These are phyloP conservation scores for Phytophthora macrochlamydospora DNA, from an alignment of 352 stramenopile species.

Conservation along the genomic window DNA sequence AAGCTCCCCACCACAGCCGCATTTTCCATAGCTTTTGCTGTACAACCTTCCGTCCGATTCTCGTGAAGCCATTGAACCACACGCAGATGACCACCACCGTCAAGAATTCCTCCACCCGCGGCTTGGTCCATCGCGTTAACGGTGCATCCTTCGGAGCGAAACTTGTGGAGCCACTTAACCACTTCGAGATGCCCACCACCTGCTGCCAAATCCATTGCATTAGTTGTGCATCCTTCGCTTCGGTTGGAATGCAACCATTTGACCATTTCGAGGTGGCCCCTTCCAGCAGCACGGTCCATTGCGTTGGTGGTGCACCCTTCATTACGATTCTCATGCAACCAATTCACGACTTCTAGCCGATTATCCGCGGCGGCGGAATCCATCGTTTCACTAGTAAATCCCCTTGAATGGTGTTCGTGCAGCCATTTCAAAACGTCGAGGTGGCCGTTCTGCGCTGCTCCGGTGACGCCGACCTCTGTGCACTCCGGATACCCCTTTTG, in stretches of 20 bases:
- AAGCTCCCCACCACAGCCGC: neutral
- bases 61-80: neutral
- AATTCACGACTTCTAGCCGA: neutral
- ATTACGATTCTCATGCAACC: neutral
- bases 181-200: neutral
- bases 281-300: neutral
- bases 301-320: neutral
- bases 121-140: neutral
- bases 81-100: neutral
- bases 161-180: neutral
- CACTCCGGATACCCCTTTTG: neutral
- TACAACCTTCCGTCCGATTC: neutral
- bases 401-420: neutral
- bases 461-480: neutral
- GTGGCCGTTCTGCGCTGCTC: neutral
- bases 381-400: neutral
- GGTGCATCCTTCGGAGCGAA: neutral
- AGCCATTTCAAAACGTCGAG: neutral
- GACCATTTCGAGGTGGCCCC: neutral
- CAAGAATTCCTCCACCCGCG: neutral
- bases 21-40: neutral
- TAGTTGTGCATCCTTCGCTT: neutral
- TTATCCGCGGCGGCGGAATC: neutral
- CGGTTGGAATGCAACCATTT: neutral
- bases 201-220: neutral